phyloP scores from a whole-genome alignment of 805 yeast genomes.

The Ogataea paradorogensis region DNA sequence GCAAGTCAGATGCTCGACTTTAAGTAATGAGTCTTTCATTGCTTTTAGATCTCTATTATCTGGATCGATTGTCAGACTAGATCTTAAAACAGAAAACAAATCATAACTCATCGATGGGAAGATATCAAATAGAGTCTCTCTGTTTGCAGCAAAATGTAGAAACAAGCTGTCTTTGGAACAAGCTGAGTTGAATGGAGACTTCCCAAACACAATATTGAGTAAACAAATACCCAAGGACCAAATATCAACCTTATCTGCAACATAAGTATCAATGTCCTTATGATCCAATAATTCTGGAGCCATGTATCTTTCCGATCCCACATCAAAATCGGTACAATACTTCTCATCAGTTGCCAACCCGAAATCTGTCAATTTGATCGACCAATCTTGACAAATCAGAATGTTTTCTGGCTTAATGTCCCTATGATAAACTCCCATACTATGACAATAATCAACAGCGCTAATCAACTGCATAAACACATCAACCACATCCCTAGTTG shows the following conservation, averaged over 20 bases:
- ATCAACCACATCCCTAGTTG: slow-evolving; percentile 53
- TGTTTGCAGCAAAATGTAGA: slow-evolving; percentile 77
- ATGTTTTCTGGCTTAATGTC: slow-evolving; percentile 60
- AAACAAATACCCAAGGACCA: slow-evolving; percentile 89
- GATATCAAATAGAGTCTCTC: slow-evolving; percentile 88
- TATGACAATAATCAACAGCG: slow-evolving; percentile 52
- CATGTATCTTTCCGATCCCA: slow-evolving; percentile 91
- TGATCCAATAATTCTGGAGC: slow-evolving; percentile 86
- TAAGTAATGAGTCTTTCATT: slow-evolving; percentile 58
- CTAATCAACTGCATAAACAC: slow-evolving; percentile 48
- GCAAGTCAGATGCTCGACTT: slow-evolving; percentile 68
- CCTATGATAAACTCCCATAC: slow-evolving; percentile 48
- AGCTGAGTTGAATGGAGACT: slow-evolving; percentile 83
- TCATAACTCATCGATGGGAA: slow-evolving; percentile 87
- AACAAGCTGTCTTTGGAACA: slow-evolving; percentile 74
- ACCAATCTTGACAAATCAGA: slow-evolving; percentile 52
- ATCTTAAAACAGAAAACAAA: slow-evolving; percentile 78
- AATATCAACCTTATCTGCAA: slow-evolving; percentile 77
- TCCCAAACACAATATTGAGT: slow-evolving; percentile 80
- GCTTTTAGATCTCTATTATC: slow-evolving; percentile 65
- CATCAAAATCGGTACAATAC: slow-evolving; percentile 70
- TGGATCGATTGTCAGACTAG: slow-evolving; percentile 81
- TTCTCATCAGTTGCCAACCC: slow-evolving; percentile 54
- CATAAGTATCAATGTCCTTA: slow-evolving; percentile 53
- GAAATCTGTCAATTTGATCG: slow-evolving; percentile 56